These are phyloP conservation scores for Gnomoniopsis smithogilvyi DNA, from an alignment of 2,329 filamentous ascomycete species.

Conservation along the genomic window DNA sequence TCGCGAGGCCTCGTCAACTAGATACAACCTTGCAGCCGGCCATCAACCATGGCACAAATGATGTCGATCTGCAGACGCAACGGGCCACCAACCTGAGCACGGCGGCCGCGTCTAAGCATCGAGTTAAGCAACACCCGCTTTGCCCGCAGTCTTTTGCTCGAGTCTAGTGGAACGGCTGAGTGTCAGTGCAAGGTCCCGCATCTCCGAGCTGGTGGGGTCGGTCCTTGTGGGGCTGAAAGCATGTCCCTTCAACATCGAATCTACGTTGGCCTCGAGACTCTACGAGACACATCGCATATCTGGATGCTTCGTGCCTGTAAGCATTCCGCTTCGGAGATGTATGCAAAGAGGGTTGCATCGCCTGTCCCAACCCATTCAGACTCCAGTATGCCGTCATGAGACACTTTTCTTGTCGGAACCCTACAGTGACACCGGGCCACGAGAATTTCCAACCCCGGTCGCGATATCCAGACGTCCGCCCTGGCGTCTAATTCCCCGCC, in stretches of 20 bases:
- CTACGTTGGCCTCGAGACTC: too few species aligned
- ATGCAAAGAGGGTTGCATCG: not conserved
- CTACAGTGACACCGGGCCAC: constrained; percentile 9
- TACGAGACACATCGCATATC: not conserved
- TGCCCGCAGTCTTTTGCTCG: not conserved
- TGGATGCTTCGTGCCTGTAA: not conserved
- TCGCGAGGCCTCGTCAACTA: too few species aligned
- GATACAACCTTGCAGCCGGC: not conserved
- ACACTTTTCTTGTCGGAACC: not conserved
- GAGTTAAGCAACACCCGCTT: not conserved
- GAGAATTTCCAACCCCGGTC: constrained; percentile 4
- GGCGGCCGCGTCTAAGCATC: constrained; percentile 7
- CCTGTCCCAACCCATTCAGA: not conserved
- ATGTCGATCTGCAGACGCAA: not conserved
- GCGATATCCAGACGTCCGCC: not conserved
- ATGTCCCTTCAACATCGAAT: not conserved
- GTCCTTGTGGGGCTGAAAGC: not conserved
- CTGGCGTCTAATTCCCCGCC: not conserved
- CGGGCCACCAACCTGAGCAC: not conserved
- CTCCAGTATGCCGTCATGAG: not conserved
- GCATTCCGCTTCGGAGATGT: not conserved
- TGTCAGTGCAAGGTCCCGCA: not conserved
- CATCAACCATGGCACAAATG: constrained; percentile 5
- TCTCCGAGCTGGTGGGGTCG: too few species aligned
- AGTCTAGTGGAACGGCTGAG: constrained; percentile 5